Evolutionary conservation across 176 grass and related monocot genomes (phyloP), one percentile per base, ranked within the genome.

Genomic region (Cymbopogon citratus): DNA sequence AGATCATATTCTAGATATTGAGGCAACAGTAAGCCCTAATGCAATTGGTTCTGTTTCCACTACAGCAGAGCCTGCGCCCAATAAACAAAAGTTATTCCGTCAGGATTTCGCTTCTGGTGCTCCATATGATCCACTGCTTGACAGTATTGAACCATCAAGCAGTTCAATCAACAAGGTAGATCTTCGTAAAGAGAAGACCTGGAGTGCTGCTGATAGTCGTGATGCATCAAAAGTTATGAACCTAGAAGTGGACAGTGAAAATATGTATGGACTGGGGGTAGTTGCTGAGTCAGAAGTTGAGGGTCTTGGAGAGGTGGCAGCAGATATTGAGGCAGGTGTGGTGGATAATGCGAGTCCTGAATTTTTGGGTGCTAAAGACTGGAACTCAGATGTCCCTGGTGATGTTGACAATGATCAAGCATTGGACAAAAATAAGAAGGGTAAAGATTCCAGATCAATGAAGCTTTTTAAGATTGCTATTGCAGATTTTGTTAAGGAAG

Each of bases 401-500:
- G 92, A 87, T 70, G 88, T 82, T 52, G 85, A 89, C 66, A 91
- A 86, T 79, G 88, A 88, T 57, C 90, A 90, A 82, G 88, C 83
- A 51, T 72, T 91, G 86, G 86, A 73, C 9, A 91, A 80, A 84
- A 88, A 25, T 39, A 89, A 81, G 78, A 94, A 83, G 75, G 81
- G 38, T 15, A 94, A 95, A 65, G 92, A 93, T 48, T 95, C 91
- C 31, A 91, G 91, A 67, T 95, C 92, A 69, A 86, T 91, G 87
- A 99, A 99, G 75, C 80, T 95, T 78, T 93, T 99, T 74, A 98
- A 95, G 81, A 39, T 77, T 82, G 92, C 96, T 31, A 85, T 98
- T 85, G 96, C 92, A 81, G 87, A 92, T 87, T 98, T 95, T 87
- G 96, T 98, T 68, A 98, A 95, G 77, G 96, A 98, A 86, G 88